These are phyloP conservation scores for Stachybotrys echinatus DNA, from an alignment of 2,329 filamentous ascomycete species.

Conservation along the genomic window DNA sequence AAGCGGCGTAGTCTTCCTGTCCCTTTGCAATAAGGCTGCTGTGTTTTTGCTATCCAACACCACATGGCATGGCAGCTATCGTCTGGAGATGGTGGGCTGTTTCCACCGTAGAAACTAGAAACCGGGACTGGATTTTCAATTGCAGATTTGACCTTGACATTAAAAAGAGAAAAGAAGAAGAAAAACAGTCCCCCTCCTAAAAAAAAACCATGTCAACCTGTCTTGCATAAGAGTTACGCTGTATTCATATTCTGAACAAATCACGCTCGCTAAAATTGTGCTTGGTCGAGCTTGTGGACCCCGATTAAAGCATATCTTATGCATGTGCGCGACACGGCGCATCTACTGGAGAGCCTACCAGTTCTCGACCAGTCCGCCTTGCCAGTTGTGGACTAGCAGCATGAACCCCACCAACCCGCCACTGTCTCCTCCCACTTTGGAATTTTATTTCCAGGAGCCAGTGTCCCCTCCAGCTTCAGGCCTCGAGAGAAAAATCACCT, in stretches of 20 bases:
- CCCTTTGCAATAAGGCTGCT: no score
- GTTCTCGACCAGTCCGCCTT: background rate
- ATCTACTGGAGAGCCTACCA: background rate
- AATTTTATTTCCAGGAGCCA: constrained; percentile 16
- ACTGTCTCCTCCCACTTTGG: constrained; percentile 13
- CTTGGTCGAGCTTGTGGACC: background rate
- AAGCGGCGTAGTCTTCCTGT: no score
- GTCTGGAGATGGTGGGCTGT: no score
- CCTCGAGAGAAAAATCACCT: background rate
- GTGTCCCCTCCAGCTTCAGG: constrained; percentile 3
- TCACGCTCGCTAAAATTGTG: background rate
- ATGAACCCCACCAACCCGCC: constrained; percentile 7
- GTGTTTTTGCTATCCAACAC: no score
- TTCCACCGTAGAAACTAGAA: no score
- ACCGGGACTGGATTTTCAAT: no score
- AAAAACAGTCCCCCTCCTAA: no score
- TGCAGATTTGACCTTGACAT: no score
- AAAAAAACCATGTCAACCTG: no score
- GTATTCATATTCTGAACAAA: background rate
- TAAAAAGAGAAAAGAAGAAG: no score
- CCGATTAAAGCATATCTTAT: background rate
- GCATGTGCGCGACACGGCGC: background rate
- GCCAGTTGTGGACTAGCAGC: background rate
- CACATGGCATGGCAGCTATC: no score
- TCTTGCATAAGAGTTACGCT: no score